Base-by-base conservation (phyloP, 2,329 filamentous ascomycete genomes). In the Xylariomycetidae sp. region DNA sequence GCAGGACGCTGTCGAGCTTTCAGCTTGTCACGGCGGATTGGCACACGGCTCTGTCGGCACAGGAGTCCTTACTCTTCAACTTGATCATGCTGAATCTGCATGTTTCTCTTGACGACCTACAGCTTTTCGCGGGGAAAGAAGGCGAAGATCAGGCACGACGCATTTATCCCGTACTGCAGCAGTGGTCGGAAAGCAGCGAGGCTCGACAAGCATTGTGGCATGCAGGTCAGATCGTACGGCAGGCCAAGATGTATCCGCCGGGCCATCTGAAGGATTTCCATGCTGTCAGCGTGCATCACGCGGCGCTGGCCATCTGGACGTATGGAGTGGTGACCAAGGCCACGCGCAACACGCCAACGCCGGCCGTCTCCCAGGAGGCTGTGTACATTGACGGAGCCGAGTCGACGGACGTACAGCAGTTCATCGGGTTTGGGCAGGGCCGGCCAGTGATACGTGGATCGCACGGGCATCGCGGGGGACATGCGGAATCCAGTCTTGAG, bases 281-380 rank as follows among this genome's bases (percentile, higher is more conserved):
- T 40, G 79, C 80, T 0, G 73, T 85, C 6, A 76, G 74, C 0
- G 69, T 85, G 1, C 82, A 85, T 49, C 81, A 85, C 50, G 79
- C 78, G 4, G 69, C 72, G 10, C 61, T 87, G 4, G 74, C 76
- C 0, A 61, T 86, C 25, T 87, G 83, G 83, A 72, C 73, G 0
- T 84, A 81, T 44, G 78, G 79, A 1, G 72, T 85, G 0, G 64
- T 79, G 5, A 65, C 60, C 14, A 58, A 61, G 40, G 66, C 70
- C 10, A 53, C 43, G 60, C 44, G 51, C 50, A n/a, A n/a, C n/a
- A 50, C 55, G 47, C 42, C 49, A 36, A 35, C 41, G 14, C 31
- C 52, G 22, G 51, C 52, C 22, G 50, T 45, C 19, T 50, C 41
- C 31, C 52, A 51, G 15, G 56, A 65, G 18, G 47, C 56, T 3